A percentile compares a stretch with the other conserved stretches of the same genome.
Evolutionary conservation across 2,329 filamentous ascomycete genomes (phyloP).

Genomic region (Fusarium sp.): DNA sequence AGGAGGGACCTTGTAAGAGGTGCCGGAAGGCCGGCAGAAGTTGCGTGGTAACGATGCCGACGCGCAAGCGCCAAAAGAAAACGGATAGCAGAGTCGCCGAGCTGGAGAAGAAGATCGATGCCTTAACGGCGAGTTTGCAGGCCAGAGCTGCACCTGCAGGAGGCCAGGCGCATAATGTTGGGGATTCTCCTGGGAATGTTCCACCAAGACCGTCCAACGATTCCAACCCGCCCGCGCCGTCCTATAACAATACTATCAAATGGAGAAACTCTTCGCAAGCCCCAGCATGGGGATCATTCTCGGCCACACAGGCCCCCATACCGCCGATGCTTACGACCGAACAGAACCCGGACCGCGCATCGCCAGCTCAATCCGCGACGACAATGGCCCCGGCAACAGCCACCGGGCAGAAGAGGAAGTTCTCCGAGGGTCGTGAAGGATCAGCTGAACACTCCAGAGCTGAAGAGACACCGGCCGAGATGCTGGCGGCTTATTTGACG

Average conservation of each 20-base stretch:
- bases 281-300: conserved; percentile 39
- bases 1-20: conserved; percentile 77
- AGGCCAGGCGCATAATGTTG: conserved; percentile 22
- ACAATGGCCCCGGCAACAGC: conserved; percentile 26
- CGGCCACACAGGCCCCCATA: conserved; percentile 31
- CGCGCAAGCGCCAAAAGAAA: conserved; percentile 89
- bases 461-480: conserved; percentile 37
- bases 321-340: conserved; percentile 23
- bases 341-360: conserved; percentile 31
- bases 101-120: conserved; percentile 93
- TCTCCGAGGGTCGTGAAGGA: conserved; percentile 44
- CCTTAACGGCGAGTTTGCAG: conserved; percentile 84
- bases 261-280: conserved; percentile 29
- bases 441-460: conserved; percentile 27
- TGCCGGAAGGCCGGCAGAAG: conserved; percentile 85
- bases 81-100: conserved; percentile 91
- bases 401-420: conserved; percentile 54
- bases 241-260: conserved; percentile 14
- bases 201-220: conserved; percentile 29
- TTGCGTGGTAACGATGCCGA: conserved; percentile 83
- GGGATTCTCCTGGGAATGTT: conserved; percentile 25
- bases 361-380: conserved; percentile 19
- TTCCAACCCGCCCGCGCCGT: conserved; percentile 8
- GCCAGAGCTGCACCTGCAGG: conserved; percentile 59
- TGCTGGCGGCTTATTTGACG: conserved; percentile 43